Base-by-base conservation (phyloP, 495 filamentous ascomycete genomes). In the Podospora fimiseda region DNA sequence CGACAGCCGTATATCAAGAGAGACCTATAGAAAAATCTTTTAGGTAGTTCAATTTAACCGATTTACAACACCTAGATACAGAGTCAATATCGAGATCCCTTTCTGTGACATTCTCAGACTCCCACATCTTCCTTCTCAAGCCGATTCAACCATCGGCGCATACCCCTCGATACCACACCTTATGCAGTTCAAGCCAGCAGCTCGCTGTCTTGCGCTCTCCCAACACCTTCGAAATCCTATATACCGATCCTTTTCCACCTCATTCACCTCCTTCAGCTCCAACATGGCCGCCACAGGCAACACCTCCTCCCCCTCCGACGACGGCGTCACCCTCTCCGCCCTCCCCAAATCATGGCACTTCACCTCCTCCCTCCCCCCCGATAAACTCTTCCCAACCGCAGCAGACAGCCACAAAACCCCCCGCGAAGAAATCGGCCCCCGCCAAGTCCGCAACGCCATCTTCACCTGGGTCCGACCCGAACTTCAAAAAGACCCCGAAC, bases 401-500 rank as follows among this genome's bases (percentile, higher is more conserved):
- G 78, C 82, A 18, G 73, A 72, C 42, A 95, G 91, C 3, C 87
- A 94, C 64, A 79, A 83, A 46, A 88, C 90, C 1, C 85, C 87
- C 2, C 81, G 90, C 56, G 73, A 84, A 36, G 70, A 83, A 14
- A 81, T 97, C 38, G 83, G 84, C 1, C 91, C 93, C 5, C 85
- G 90, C 19, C 76, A 87, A 65, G 93, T 98, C 43, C 88, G 87
- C 60, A 80, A 80, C 15, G 94, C 94, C 8, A 64, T 94, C 27
- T 97, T 88, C 69, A 96, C 90, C 24, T 97, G 83, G 74, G 89
- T 98, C 39, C 82, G 89, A 7, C 93, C 93, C 0, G 86, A 90
- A 61, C 63, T 65, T 16, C 73, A 76, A 21, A 75, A 86, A 48
- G 77, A 83, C 8, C 79, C 89, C 0, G 87, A 96, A 61, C 72